Conservation (phyloP, 2,329 filamentous ascomycete species). For the Emergomyces orientalis region DNA sequence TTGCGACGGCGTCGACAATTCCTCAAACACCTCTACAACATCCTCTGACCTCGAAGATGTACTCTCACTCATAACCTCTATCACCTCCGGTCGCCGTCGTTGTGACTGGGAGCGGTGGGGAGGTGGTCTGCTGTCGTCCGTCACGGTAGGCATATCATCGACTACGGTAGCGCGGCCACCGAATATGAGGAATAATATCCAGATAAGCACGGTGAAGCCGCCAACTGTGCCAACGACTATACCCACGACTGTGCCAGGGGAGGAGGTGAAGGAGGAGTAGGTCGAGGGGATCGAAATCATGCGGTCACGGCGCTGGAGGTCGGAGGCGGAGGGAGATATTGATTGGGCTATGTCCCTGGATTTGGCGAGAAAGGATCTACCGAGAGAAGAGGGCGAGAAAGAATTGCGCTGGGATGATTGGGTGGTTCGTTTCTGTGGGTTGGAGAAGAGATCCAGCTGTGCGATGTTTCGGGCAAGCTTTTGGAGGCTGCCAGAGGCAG, state of each 20-base stretch:
- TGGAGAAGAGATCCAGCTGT: not conserved
- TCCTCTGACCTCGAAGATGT: constrained; percentile 34
- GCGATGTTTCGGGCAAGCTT: not conserved
- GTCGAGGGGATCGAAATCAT: constrained; percentile 50
- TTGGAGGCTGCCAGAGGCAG: not conserved
- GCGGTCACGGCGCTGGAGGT: constrained; percentile 18
- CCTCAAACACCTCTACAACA: constrained; percentile 52
- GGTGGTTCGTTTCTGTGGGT: not conserved
- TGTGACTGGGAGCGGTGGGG: constrained; percentile 12
- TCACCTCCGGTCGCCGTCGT: constrained; percentile 28
- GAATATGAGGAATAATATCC: constrained; percentile 44
- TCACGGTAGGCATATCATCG: constrained; percentile 16
- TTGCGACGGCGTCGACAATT: constrained; percentile 34
- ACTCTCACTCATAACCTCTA: constrained; percentile 35
- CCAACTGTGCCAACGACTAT: constrained; percentile 44
- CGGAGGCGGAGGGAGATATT: not conserved
- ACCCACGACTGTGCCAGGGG: constrained; percentile 51
- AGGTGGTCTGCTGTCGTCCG: constrained; percentile 6
- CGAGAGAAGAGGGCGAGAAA: not conserved
- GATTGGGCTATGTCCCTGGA: not conserved
- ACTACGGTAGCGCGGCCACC: constrained; percentile 30
- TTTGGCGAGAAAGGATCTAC: not conserved
- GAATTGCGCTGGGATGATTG: not conserved
- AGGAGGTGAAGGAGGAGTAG: constrained; percentile 46
- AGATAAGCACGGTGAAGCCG: constrained; percentile 46